Evolutionary conservation across 768 basidiomycete genomes (phyloP), one percentile per base, ranked within the genome.

Genomic region (Phanerochaete carnosa): DNA sequence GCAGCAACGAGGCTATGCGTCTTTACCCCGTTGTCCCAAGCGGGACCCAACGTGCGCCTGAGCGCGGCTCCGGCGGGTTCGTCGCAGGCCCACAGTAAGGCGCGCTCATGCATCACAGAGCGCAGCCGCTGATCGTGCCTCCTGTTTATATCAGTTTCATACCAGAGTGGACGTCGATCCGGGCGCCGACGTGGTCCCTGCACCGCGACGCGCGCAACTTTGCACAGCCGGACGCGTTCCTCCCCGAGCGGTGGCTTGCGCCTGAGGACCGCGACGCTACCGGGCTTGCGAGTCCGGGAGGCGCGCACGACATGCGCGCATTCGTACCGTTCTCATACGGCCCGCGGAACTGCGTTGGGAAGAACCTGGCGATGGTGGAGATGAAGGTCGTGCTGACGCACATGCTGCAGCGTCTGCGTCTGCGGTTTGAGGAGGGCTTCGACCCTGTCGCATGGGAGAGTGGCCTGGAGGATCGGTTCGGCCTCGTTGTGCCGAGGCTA

Each of bases 341-440:
- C 0, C 81, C 81, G 11, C 74, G 75, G 15, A 81, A 81, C 63
- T 85, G 84, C 64, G 77, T 75, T 8, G 83, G 83, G 25, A 78
- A 75, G 64, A 64, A 77, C 68, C 71, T 80, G 28, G 80, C 79
- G 46, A 66, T 74, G 63, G 67, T 70, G 46, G 75, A 77, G 63
- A 59, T 77, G 66, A 72, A 72, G 43, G 68, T 62, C 29, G 63
- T 76, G 32, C 43, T 75, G 15, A 64, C 65, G 22, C 33, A 68
- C n/a, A 51, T 75, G 32, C 47, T 78, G 61, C 75, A 74, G 64
- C 65, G 68, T 45, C 74, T 76, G 55, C 72, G 76, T 23, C 62
- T 76, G 58, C 54, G 65, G 35, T 69, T 77, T 45, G 70, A 57
- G 33, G 72, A 70, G 11, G 61, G 63, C 30, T 76, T 72, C 35